Percentiles rank a stretch among this genome's conserved stretches.
These are phyloP conservation scores for Fusarium brachygibbosum DNA, from an alignment of 2,329 filamentous ascomycete species.

Conservation along the genomic window DNA sequence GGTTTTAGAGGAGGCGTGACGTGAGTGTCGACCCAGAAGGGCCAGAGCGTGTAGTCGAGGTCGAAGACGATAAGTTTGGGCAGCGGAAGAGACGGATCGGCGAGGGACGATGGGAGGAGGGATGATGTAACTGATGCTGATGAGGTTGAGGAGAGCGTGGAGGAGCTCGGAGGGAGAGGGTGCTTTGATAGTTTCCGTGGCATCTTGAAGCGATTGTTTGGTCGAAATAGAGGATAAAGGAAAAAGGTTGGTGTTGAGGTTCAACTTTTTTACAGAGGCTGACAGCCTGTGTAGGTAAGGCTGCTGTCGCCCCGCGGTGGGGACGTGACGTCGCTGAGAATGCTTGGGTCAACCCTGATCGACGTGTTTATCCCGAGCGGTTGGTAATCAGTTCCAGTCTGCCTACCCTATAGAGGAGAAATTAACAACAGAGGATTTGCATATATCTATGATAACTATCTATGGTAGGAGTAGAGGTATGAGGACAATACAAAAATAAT, in stretches of 20 bases:
- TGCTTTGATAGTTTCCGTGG: constrained; percentile 53
- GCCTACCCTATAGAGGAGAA: background rate
- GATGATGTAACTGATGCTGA: constrained; percentile 51
- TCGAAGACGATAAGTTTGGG: constrained; percentile 92
- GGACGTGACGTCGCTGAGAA: constrained; percentile 17
- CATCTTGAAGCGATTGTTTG: constrained; percentile 39
- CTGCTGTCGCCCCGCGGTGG: constrained; percentile 11
- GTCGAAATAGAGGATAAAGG: background rate
- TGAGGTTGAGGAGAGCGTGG: constrained; percentile 45
- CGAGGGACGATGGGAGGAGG: constrained; percentile 59
- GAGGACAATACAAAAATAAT: too few species aligned
- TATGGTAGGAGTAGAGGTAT: too few species aligned
- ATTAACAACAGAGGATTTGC: background rate
- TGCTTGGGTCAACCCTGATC: constrained; percentile 10
- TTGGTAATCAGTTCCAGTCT: background rate
- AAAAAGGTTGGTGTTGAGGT: constrained; percentile 24
- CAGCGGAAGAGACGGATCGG: constrained; percentile 72
- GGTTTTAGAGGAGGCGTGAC: constrained; percentile 78
- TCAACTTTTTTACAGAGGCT: constrained; percentile 13
- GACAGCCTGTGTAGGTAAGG: background rate
- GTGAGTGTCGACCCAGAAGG: constrained; percentile 97
- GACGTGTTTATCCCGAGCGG: background rate
- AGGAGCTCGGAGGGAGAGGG: constrained; percentile 40
- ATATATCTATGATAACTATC: too few species aligned
- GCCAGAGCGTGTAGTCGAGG: constrained; percentile 98